These are phyloP conservation scores for Inosperma sp. DNA, from an alignment of 768 basidiomycete species.

Conservation along the genomic window DNA sequence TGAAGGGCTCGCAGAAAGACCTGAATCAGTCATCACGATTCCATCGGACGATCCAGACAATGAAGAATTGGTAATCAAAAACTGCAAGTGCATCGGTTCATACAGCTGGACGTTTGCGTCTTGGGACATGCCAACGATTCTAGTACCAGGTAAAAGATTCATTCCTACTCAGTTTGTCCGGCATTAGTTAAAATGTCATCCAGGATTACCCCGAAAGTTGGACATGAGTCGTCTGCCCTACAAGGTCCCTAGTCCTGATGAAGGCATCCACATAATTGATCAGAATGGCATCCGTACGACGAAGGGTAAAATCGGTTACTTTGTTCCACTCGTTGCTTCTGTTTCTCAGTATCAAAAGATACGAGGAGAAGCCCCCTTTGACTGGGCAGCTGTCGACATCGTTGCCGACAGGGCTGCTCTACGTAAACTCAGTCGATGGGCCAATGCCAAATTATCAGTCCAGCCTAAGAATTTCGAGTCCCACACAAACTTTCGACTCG, in stretches of 20 bases:
- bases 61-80: conserved; percentile 1
- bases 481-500: conserved; percentile 57
- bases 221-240: neutral
- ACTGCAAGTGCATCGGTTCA: conserved; percentile 9
- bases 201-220: conserved; percentile 10
- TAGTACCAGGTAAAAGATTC: conserved; percentile 10
- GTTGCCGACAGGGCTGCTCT: conserved; percentile 64
- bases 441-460: conserved; percentile 21
- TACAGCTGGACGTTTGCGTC: conserved; percentile 10
- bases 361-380: conserved; percentile 30
- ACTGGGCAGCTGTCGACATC: conserved; percentile 43
- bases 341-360: conserved; percentile 38
- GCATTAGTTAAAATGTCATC: neutral
- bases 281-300: conserved; percentile 21
- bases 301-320: conserved; percentile 22
- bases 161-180: neutral
- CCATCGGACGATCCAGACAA: neutral
- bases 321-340: conserved; percentile 56
- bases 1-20: neutral
- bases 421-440: conserved; percentile 60
- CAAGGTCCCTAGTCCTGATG: neutral
- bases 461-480: conserved; percentile 16
- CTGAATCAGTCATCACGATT: neutral
- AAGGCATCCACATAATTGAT: conserved; percentile 3
- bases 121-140: conserved; percentile 6